A percentile compares a stretch with the other conserved stretches of the same genome.
phyloP scores from a whole-genome alignment of 129 eudicot genomes.

The Ambrosia artemisiifolia region DNA sequence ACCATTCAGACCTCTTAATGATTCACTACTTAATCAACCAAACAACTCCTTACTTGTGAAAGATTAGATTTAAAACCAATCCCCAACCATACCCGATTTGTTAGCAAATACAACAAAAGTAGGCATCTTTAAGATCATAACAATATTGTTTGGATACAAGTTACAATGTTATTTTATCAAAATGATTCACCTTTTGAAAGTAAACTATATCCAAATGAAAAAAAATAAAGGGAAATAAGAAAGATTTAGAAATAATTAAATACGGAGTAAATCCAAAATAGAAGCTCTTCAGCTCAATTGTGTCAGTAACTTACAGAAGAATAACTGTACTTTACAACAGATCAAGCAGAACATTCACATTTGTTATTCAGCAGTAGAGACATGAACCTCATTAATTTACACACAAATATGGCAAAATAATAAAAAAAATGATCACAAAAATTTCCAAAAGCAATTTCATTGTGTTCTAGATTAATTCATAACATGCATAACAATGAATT shows the following conservation, averaged over 20 bases:
- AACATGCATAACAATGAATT: too few relatives aligned
- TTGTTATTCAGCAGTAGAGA: neutral
- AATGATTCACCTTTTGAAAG: neutral
- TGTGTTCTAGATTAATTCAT: neutral
- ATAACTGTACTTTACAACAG: neutral
- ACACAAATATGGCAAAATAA: neutral
- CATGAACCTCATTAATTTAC: neutral
- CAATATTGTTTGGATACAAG: too few relatives aligned
- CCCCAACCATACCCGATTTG: too few relatives aligned
- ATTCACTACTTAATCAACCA: too few relatives aligned
- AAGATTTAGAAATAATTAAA: too few relatives aligned
- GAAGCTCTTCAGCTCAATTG: neutral
- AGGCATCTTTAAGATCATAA: too few relatives aligned
- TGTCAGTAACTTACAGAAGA: neutral
- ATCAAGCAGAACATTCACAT: neutral
- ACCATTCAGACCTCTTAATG: too few relatives aligned
- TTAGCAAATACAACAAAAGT: too few relatives aligned
- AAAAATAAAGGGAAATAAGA: neutral
- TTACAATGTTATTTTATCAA: neutral
- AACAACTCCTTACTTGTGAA: too few relatives aligned
- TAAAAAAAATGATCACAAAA: neutral
- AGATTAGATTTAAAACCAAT: too few relatives aligned
- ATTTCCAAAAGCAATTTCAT: neutral
- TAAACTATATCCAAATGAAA: constrained; percentile 2
- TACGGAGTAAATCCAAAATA: neutral